Evolutionary conservation across 768 basidiomycete species (phyloP), one percentile per base, ranked within the genome.

Genomic region (Butyriboletus loyo): DNA sequence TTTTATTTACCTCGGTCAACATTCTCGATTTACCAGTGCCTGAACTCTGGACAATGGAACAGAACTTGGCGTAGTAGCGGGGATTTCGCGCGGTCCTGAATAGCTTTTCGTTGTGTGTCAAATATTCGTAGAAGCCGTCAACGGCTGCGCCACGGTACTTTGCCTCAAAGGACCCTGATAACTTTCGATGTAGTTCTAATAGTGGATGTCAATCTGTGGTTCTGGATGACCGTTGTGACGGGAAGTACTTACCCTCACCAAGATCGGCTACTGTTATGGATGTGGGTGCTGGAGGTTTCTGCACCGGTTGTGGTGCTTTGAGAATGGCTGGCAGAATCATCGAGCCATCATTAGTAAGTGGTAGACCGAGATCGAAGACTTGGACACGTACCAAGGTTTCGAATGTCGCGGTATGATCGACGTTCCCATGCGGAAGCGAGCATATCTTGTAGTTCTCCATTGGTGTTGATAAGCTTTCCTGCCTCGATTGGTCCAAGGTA

Each of bases 91-190:
- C 14, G 0, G 13, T 38, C 19, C 32, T 32, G 43, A 60, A 60
- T 7, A 52, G 17, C 3, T 31, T 35, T 27, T 62, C 49, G 36
- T 59, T 54, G 10, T 17, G 38, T n/a, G 36, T 38, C 25, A 64
- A 40, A 39, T 61, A 64, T 30, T 64, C 54, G 27, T 54, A 56
- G 34, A 65, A 59, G 6, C 63, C 52, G 13, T 59, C 54, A 7
- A 46, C 47, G 7, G 57, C 56, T 22, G 21, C 50, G 1, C 25
- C 40, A 27, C 8, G 10, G 30, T 52, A 57, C 25, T 11, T 8
- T 40, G 25, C 42, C 15, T 9, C 5, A 5, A 57, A 56, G 1
- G 55, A 57, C 11, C 5, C 4, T 7, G 37, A 25, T 11, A 58
- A 14, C 0, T 5, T 38, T 13, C 22, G 5, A n/a, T 15, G 38